Base-by-base conservation (phyloP, 1,284 basidiomycete species). In the Heliocybe sulcata region DNA sequence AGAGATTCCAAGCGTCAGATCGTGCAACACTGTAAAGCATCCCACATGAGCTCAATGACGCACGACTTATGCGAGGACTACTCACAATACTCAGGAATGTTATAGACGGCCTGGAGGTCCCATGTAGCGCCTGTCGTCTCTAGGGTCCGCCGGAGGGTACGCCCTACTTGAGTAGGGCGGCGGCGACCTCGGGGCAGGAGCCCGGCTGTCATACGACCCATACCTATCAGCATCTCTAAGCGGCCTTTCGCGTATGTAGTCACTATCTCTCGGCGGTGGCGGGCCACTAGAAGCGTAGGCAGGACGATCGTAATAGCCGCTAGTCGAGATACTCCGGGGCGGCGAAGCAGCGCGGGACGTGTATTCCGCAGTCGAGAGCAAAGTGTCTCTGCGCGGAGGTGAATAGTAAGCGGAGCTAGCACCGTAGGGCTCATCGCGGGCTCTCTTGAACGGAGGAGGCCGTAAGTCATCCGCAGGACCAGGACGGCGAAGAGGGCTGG, bases 381-480 rank as follows among this genome's bases (percentile, higher is more conserved):
- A 25, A 26, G 47, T 14, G 47, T 49, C 47, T 22, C 47, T 14
- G 12, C 47, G 47, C 12, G 47, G 47, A 49, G 47, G 47, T 16
- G 47, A 49, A 22, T 49, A 49, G 12, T 16, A 14, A 22, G 10
- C 47, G 16, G 23, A 25, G 25, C 47, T 22, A 22, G 3, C 25
- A 22, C 27, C 14, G 25, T 25, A 29, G 11, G 47, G 47, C 14
- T 49, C 47, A 26, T 49, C 47, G 12, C 47, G 47, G n/a, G 47
- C 16, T n/a, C 47, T 49, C 47, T 49, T 49, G 23, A 23, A 26
- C 8, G 47, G 47, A 23, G 47, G 47, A 49, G 38, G 38, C 38
- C 47, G 47, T 29, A 49, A 26, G n/a, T 49, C 47, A 49, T 49
- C 47, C 11, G 22, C 47, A 3, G 47, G 47, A 29, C 47, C 47